These are phyloP conservation scores for Malassezia equina DNA, from an alignment of 1,284 basidiomycete species.

Conservation along the genomic window DNA sequence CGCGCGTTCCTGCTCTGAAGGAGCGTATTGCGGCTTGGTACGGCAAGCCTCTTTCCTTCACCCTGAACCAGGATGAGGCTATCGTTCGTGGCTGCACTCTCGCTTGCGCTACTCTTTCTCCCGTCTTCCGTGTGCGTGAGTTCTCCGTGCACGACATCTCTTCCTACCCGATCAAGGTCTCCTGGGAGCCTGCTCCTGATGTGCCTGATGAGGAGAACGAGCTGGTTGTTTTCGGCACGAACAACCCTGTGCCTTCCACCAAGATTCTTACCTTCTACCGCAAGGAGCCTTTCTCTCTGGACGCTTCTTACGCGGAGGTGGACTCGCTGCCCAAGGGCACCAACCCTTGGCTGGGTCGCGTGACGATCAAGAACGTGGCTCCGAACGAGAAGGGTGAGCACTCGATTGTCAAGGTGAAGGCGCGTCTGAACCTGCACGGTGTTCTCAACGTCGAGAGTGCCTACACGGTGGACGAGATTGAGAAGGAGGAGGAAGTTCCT, in stretches of 20 bases:
- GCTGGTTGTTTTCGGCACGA: constrained; percentile 45
- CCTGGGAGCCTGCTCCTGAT: constrained; percentile 45
- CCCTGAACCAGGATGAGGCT: constrained; percentile 47
- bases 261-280: constrained; percentile 49
- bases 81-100: constrained; percentile 45
- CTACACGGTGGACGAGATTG: constrained; percentile 46
- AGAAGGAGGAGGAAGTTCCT: constrained; percentile 46
- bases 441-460: constrained; percentile 46
- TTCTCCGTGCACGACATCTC: constrained; percentile 45
- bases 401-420: constrained; percentile 48
- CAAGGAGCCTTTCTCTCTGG: constrained; percentile 45
- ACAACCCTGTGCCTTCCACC: constrained; percentile 48
- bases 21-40: constrained; percentile 40
- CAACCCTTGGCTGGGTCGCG: constrained; percentile 44
- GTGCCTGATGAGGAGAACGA: constrained; percentile 47
- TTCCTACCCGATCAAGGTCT: constrained; percentile 47
- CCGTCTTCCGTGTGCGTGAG: constrained; percentile 46
- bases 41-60: constrained; percentile 39
- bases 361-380: constrained; percentile 43
- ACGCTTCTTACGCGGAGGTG: constrained; percentile 40
- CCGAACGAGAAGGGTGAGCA: constrained; percentile 45
- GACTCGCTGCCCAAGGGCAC: constrained; percentile 35
- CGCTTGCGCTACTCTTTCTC: constrained; percentile 45
- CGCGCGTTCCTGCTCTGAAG: constrained; percentile 45
- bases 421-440: constrained; percentile 45